Percentiles rank a stretch among this genome's conserved stretches.
phyloP scores from a whole-genome alignment of 2,329 filamentous ascomycete genomes.

The Pseudogymnoascus sp. region DNA sequence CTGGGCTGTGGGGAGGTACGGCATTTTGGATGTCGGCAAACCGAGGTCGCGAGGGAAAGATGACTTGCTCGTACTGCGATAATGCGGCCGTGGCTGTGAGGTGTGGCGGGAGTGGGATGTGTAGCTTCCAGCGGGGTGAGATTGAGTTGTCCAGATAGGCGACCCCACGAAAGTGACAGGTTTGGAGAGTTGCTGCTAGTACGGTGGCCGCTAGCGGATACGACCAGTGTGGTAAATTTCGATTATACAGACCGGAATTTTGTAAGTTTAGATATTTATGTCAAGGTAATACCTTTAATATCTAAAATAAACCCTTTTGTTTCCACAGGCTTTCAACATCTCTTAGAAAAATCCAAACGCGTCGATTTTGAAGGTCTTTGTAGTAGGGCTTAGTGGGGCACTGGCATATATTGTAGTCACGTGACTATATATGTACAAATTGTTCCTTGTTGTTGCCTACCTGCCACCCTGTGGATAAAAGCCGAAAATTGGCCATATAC shows the following conservation, averaged over 20 bases:
- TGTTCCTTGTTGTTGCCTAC: background rate
- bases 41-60: background rate
- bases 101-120: background rate
- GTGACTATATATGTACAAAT: background rate
- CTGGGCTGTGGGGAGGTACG: slow-evolving; percentile 72
- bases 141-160: slow-evolving; percentile 7
- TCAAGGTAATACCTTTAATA: background rate
- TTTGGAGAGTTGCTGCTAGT: background rate
- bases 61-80: background rate
- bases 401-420: background rate
- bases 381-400: background rate
- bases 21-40: slow-evolving; percentile 48
- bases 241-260: background rate
- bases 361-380: background rate
- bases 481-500: background rate
- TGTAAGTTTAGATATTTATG: background rate
- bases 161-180: slow-evolving; percentile 1
- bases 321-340: too few relatives aligned
- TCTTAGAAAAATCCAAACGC: too few relatives aligned
- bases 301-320: background rate
- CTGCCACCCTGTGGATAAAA: background rate
- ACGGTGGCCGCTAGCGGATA: background rate
- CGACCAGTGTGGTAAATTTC: background rate
- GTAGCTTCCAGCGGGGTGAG: slow-evolving; percentile 5
- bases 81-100: background rate